A percentile compares a stretch with the other conserved stretches of the same genome.
Conservation (phyloP, 2,329 filamentous ascomycete species). For the Rutstroemia sp. region DNA sequence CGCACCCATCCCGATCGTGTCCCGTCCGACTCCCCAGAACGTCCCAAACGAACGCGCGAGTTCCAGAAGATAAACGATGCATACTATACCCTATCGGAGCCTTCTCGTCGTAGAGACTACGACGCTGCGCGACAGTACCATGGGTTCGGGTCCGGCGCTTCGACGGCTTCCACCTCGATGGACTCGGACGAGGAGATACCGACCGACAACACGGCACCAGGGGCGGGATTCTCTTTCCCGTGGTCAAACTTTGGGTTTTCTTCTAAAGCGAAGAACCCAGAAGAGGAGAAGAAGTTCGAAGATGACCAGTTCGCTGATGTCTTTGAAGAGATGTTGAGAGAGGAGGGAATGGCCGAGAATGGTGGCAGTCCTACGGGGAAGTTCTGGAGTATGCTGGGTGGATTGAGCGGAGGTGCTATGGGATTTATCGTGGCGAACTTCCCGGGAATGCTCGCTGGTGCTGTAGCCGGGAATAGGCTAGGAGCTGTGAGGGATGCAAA, state of each 20-base stretch:
- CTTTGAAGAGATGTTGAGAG: conserved; percentile 84
- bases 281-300: conserved; percentile 52
- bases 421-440: conserved; percentile 95
- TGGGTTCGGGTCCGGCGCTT: conserved; percentile 36
- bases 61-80: conserved; percentile 92
- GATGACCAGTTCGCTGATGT: conserved; percentile 81
- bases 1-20: conserved; percentile 94
- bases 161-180: conserved; percentile 36
- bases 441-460: conserved; percentile 79
- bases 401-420: conserved; percentile 78
- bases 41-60: conserved; percentile 69
- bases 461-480: conserved; percentile 86
- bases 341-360: conserved; percentile 75
- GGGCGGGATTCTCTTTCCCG: conserved; percentile 49
- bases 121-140: conserved; percentile 63
- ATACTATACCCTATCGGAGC: conserved; percentile 84
- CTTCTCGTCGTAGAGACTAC: conserved; percentile 71
- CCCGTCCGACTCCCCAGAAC: conserved; percentile 73
- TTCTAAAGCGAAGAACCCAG: conserved; percentile 34
- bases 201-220: conserved; percentile 32
- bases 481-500: conserved; percentile 82
- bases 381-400: conserved; percentile 85
- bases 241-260: conserved; percentile 64
- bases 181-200: conserved; percentile 36
- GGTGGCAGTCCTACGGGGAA: conserved; percentile 55